These are phyloP conservation scores for Fusarium euwallaceae DNA, from an alignment of 2,329 filamentous ascomycete species.

Conservation along the genomic window DNA sequence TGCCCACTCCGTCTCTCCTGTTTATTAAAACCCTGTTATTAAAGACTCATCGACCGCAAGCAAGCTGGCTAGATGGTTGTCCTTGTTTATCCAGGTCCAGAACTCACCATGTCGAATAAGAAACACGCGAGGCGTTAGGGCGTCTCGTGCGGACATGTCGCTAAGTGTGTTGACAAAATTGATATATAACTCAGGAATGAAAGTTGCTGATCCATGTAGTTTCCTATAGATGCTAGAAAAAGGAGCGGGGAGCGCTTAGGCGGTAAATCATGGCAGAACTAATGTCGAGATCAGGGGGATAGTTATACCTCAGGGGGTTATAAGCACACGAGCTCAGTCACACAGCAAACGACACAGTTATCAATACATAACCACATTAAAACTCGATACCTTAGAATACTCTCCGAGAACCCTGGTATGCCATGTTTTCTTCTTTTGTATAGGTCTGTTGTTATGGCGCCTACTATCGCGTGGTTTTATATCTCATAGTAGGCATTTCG, in stretches of 20 bases:
- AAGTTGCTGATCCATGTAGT: not conserved
- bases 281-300: not conserved
- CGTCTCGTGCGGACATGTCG: not conserved
- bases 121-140: not conserved
- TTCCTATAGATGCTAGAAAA: not conserved
- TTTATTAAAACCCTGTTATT: not conserved
- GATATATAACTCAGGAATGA: not conserved
- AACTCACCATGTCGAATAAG: slow-evolving; percentile 7
- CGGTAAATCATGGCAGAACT: not conserved
- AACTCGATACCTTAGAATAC: too few relatives aligned
- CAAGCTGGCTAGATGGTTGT: not conserved
- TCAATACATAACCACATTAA: too few relatives aligned
- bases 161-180: not conserved
- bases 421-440: not conserved
- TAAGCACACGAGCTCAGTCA: too few relatives aligned
- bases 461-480: not conserved
- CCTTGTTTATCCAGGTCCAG: not conserved
- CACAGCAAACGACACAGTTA: too few relatives aligned
- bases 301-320: not conserved
- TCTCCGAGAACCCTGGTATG: not conserved
- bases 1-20: slow-evolving; percentile 5
- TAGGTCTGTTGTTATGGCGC: not conserved
- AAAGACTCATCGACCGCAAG: not conserved
- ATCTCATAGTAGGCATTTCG: not conserved
- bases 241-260: not conserved